Conservation (phyloP, 164 flowering plant species). For the Annona cherimola region DNA sequence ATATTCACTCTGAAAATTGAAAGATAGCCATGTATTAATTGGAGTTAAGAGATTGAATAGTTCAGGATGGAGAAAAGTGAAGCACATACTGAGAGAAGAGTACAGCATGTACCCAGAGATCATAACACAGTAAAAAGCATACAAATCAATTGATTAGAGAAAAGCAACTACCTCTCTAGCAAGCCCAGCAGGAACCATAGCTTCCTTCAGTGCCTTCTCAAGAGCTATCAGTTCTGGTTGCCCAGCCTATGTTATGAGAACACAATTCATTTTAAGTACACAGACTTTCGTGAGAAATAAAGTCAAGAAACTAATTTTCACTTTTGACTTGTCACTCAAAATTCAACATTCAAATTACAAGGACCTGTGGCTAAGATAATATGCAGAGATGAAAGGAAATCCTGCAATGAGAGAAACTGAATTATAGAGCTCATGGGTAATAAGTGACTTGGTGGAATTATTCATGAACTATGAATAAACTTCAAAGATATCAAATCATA, state of each 20-base stretch:
- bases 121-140: not conserved
- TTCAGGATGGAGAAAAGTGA: not conserved
- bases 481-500: no score
- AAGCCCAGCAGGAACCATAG: conserved; percentile 80
- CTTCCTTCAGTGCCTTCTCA: conserved; percentile 77
- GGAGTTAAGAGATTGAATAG: conserved; percentile 2
- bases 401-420: not conserved
- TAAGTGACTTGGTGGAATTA: not conserved
- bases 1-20: conserved; percentile 55
- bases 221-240: conserved; percentile 86
- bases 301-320: not conserved
- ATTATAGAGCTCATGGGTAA: not conserved
- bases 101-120: not conserved
- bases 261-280: not conserved
- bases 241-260: conserved; percentile 46
- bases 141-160: not conserved
- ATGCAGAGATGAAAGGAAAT: not conserved
- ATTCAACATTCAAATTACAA: not conserved
- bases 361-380: no score
- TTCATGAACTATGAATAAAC: not conserved
- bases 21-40: conserved; percentile 10
- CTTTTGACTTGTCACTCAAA: no score
- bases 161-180: conserved; percentile 70
- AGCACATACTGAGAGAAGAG: not conserved
- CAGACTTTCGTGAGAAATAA: not conserved